Percentiles rank a stretch among this genome's conserved stretches.
These are phyloP conservation scores for Trypanosoma mega DNA, from an alignment of 208 protist species.

Conservation along the genomic window DNA sequence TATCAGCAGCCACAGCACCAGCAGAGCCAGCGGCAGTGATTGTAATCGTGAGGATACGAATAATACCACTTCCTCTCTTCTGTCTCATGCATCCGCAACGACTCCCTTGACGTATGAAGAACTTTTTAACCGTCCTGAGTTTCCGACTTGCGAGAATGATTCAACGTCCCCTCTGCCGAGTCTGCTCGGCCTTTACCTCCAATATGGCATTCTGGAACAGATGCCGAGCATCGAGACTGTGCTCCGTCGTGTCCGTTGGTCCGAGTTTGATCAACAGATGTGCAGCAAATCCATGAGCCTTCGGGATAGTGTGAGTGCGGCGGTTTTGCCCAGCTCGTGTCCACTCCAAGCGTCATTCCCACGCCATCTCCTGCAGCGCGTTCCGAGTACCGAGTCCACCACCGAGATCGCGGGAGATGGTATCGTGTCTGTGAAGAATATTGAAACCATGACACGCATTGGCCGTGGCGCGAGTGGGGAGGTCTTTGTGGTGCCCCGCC, in stretches of 20 bases:
- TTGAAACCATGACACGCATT: constrained; percentile 22
- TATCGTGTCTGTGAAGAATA: constrained; percentile 16
- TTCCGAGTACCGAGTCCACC: background rate
- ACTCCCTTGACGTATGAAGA: no score
- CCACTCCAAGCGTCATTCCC: no score
- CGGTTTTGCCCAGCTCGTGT: no score
- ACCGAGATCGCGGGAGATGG: background rate
- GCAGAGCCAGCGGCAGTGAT: no score
- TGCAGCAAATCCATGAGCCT: background rate
- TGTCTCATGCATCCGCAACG: no score
- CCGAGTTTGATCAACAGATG: constrained; percentile 8
- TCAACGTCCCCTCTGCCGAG: constrained; percentile 1
- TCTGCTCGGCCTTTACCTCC: constrained; percentile 17
- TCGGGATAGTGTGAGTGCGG: background rate
- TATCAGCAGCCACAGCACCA: no score
- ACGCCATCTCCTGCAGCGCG: no score
- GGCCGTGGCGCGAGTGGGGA: constrained; percentile 27
- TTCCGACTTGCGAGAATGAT: background rate
- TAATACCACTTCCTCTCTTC: no score
- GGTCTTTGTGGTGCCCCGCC: constrained; percentile 14
- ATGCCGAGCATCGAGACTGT: constrained; percentile 4
- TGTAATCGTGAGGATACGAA: no score
- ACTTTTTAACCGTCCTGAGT: no score
- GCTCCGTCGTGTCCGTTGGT: background rate
- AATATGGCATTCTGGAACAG: background rate